Conservation (phyloP, 2,329 filamentous ascomycete genomes). For the Exophiala bonariae region DNA sequence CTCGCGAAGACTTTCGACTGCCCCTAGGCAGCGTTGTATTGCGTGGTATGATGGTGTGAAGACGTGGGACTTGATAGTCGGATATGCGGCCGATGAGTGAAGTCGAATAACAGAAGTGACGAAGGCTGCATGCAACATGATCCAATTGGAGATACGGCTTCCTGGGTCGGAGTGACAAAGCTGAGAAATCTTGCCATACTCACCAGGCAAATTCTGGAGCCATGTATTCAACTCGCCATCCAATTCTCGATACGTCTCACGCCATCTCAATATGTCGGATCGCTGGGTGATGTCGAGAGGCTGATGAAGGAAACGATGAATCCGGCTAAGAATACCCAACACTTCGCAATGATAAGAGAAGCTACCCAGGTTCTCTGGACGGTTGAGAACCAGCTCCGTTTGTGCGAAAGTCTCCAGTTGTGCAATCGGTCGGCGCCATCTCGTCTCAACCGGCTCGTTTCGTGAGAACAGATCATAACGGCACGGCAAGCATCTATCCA, state of each 20-base stretch:
- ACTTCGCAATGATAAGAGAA: conserved; percentile 93
- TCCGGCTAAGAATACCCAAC: conserved; percentile 81
- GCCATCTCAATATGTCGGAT: conserved; percentile 86
- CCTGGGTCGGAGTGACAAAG: conserved; percentile 63
- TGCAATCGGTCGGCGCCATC: conserved; percentile 65
- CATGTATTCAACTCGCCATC: conserved; percentile 77
- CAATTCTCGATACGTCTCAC: conserved; percentile 79
- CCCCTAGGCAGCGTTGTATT: conserved; percentile 76
- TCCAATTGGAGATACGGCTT: conserved; percentile 60
- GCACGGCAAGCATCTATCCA: conserved; percentile 82
- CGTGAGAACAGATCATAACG: conserved; percentile 82
- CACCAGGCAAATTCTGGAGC: conserved; percentile 78
- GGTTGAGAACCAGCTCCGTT: conserved; percentile 38
- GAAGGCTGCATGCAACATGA: conserved; percentile 88
- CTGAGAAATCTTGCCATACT: conserved; percentile 81
- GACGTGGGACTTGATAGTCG: conserved; percentile 81
- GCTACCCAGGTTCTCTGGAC: conserved; percentile 78
- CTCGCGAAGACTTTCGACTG: conserved; percentile 78
- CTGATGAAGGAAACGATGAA: conserved; percentile 84
- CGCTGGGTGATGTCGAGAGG: conserved; percentile 84
- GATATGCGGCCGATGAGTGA: conserved; percentile 89
- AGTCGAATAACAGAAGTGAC: conserved; percentile 88
- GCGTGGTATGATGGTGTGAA: conserved; percentile 85
- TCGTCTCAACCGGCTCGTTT: conserved; percentile 79
- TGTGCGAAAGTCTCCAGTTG: conserved; percentile 23